Percentiles rank a stretch among this genome's conserved stretches.
These are phyloP conservation scores for Wickerhamomyces hampshirensis DNA, from an alignment of 805 yeast genomes.

Conservation along the genomic window DNA sequence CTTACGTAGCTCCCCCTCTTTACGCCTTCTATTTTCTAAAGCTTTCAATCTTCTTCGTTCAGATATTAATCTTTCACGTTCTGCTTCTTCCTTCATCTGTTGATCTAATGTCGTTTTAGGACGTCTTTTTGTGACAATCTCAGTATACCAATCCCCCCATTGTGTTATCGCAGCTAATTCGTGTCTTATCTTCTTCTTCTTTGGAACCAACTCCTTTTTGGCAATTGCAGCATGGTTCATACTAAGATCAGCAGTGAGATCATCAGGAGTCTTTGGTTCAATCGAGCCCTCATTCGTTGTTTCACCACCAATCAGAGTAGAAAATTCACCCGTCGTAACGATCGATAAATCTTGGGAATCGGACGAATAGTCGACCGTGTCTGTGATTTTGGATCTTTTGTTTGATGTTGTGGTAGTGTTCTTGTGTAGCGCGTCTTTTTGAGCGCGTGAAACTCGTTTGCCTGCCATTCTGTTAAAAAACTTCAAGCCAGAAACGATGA, in stretches of 20 bases:
- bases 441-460: too few relatives aligned
- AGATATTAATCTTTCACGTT: slow-evolving; percentile 1
- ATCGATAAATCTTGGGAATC: too few relatives aligned
- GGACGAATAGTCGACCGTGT: too few relatives aligned
- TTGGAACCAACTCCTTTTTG: slow-evolving; percentile 22
- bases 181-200: slow-evolving; percentile 17
- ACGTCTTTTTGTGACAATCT: background rate
- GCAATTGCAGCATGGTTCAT: too few relatives aligned
- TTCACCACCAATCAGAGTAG: too few relatives aligned
- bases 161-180: slow-evolving; percentile 4
- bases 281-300: background rate
- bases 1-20: slow-evolving; percentile 2
- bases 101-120: background rate
- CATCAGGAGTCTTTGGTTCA: background rate
- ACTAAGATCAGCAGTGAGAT: background rate
- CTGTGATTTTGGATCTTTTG: too few relatives aligned
- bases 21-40: slow-evolving; percentile 5
- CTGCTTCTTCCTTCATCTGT: slow-evolving; percentile 3
- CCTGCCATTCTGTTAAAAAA: too few relatives aligned
- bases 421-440: too few relatives aligned
- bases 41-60: slow-evolving; percentile 3
- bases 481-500: too few relatives aligned
- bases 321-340: too few relatives aligned
- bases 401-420: too few relatives aligned
- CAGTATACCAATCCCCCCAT: slow-evolving; percentile 7